Percentiles rank a stretch among this genome's conserved stretches.
These are phyloP conservation scores for Phytophthora pisi DNA, from an alignment of 352 stramenopile species.

Conservation along the genomic window DNA sequence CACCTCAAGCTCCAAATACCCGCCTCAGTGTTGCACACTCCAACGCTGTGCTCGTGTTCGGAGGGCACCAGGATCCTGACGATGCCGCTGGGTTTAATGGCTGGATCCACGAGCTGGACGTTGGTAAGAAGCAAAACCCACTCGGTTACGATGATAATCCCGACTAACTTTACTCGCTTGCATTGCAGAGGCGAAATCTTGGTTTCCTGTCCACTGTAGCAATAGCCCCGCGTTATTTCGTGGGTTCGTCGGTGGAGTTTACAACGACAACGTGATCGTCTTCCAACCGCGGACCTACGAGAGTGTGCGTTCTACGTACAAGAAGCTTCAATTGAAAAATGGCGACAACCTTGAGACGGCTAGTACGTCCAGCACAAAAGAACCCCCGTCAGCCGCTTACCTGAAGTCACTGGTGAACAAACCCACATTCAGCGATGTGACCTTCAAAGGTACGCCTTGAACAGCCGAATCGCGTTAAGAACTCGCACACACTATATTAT, in stretches of 20 bases:
- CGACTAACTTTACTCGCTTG: neutral
- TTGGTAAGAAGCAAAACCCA: neutral
- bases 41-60: neutral
- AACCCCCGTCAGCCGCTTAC: no score
- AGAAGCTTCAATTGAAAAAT: neutral
- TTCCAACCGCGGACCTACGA: neutral
- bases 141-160: neutral
- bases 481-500: neutral
- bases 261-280: neutral
- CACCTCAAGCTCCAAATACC: neutral
- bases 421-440: neutral
- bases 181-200: neutral
- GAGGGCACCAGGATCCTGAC: neutral
- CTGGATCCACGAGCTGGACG: neutral
- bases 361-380: neutral
- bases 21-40: neutral
- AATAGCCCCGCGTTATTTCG: neutral
- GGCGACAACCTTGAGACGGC: neutral
- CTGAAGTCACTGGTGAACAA: neutral
- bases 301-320: neutral
- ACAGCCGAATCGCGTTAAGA: neutral
- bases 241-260: neutral
- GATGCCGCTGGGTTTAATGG: neutral
- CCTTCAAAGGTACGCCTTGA: neutral
- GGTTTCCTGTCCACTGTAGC: neutral